phyloP scores from a whole-genome alignment of 1,284 basidiomycete species.

The Cutaneotrichosporon cyanovorans region DNA sequence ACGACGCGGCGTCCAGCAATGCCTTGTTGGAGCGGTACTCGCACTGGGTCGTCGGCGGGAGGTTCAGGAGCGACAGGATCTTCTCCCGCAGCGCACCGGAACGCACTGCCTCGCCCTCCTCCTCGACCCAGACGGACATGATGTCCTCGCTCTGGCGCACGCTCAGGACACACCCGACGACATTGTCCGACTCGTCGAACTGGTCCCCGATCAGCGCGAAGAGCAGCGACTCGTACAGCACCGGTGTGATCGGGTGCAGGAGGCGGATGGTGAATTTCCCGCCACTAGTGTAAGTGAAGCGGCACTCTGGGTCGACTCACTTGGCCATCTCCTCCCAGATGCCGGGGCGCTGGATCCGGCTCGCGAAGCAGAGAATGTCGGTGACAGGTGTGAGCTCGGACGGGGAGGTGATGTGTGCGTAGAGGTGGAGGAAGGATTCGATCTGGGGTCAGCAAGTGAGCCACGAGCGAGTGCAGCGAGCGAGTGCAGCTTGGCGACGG shows the following conservation, averaged over 20 bases:
- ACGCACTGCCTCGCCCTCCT: constrained; percentile 40
- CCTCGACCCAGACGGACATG: constrained; percentile 47
- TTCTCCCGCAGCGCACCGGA: constrained; percentile 43
- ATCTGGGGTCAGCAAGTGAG: constrained; percentile 27
- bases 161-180: constrained; percentile 45
- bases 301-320: constrained; percentile 18
- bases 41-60: constrained; percentile 38
- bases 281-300: constrained; percentile 21
- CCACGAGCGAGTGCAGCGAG: too few relatives aligned
- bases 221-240: constrained; percentile 42
- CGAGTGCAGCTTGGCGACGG: too few relatives aligned
- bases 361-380: constrained; percentile 44
- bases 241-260: constrained; percentile 39
- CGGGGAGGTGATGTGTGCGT: constrained; percentile 44
- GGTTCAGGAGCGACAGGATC: constrained; percentile 37
- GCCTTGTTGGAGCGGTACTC: constrained; percentile 46
- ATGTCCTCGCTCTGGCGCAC: constrained; percentile 45
- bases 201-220: constrained; percentile 46
- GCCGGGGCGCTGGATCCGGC: constrained; percentile 41
- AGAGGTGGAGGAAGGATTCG: constrained; percentile 46
- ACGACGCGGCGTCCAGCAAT: constrained; percentile 35
- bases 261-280: constrained; percentile 44
- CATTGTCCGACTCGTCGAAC: constrained; percentile 44
- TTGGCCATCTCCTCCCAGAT: constrained; percentile 47
- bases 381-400: constrained; percentile 45